phyloP scores from a whole-genome alignment of 1,284 basidiomycete species.

The Tetrapyrgos nigripes region DNA sequence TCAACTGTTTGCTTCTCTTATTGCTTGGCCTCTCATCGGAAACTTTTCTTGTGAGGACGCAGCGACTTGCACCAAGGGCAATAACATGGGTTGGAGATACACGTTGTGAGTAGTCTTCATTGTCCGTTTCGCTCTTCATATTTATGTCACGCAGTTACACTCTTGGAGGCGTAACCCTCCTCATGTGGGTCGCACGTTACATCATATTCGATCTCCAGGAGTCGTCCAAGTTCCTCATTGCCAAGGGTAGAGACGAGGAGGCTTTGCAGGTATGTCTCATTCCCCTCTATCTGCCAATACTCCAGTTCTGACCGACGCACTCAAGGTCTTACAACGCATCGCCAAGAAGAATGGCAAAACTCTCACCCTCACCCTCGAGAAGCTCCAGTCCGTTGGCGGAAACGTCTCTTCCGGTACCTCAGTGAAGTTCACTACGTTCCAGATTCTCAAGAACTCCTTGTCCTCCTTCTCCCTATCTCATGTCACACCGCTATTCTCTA shows the following conservation, averaged over 20 bases:
- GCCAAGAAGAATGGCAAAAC: conserved; percentile 58
- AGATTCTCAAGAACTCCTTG: conserved; percentile 45
- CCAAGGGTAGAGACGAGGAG: conserved; percentile 61
- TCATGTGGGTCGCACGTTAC: conserved; percentile 52
- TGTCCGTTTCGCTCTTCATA: background rate
- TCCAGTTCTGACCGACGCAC: background rate
- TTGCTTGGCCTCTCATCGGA: conserved; percentile 57
- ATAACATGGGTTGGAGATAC: conserved; percentile 71
- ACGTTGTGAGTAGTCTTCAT: conserved; percentile 47
- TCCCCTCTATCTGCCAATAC: background rate
- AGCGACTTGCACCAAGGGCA: conserved; percentile 46
- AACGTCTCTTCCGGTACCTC: conserved; percentile 16
- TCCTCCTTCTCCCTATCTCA: conserved; percentile 54
- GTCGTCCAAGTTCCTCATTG: conserved; percentile 66
- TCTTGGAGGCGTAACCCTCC: conserved; percentile 52
- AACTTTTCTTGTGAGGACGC: conserved; percentile 51
- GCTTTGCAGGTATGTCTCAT: conserved; percentile 49
- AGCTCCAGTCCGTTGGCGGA: conserved; percentile 44
- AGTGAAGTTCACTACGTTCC: conserved; percentile 28
- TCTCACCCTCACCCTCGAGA: conserved; percentile 50
- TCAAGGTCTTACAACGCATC: conserved; percentile 51
- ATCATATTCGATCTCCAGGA: conserved; percentile 59
- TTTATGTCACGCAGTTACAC: conserved; percentile 36
- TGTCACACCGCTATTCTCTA: conserved; percentile 57
- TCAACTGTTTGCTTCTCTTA: conserved; percentile 57